Conservation (phyloP, 116 monocot genomes). For the Phalaenopsis hybrid region DNA sequence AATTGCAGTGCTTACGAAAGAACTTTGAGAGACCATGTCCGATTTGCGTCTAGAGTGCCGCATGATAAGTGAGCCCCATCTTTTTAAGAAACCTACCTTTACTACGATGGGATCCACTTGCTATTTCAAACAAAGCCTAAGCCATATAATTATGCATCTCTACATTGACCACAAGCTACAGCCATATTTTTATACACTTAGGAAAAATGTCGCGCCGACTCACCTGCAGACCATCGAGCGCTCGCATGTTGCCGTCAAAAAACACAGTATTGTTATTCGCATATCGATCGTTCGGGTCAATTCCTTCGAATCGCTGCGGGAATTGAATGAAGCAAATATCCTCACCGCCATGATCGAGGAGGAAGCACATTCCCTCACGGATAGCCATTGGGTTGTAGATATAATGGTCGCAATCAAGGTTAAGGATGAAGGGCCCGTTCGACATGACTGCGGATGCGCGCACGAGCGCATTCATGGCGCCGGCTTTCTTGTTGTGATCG, state of each 20-base stretch:
- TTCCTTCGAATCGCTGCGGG: constrained; percentile 80
- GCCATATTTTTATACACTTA: no score
- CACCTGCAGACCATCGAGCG: constrained; percentile 56
- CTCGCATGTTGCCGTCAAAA: constrained; percentile 96
- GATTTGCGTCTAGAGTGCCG: no score
- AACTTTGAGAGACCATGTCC: no score
- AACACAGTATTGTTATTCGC: constrained; percentile 95
- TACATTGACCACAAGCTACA: no score
- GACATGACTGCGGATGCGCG: constrained; percentile 72
- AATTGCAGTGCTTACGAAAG: no score
- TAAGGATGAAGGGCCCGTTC: constrained; percentile 81
- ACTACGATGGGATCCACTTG: no score
- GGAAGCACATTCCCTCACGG: constrained; percentile 85
- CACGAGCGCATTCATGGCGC: constrained; percentile 90
- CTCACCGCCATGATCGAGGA: constrained; percentile 74
- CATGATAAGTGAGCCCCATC: no score
- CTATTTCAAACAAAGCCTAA: no score
- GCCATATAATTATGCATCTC: no score
- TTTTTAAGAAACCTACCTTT: no score
- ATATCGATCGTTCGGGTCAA: constrained; percentile 86
- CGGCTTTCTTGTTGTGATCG: constrained; percentile 95
- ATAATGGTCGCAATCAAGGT: constrained; percentile 85
- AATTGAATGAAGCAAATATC: constrained; percentile 82
- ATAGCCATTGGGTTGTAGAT: constrained; percentile 69
- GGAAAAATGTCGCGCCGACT: no score